These are phyloP conservation scores for Gentiana straminea DNA, from an alignment of 257 asterid genomes.

Conservation along the genomic window DNA sequence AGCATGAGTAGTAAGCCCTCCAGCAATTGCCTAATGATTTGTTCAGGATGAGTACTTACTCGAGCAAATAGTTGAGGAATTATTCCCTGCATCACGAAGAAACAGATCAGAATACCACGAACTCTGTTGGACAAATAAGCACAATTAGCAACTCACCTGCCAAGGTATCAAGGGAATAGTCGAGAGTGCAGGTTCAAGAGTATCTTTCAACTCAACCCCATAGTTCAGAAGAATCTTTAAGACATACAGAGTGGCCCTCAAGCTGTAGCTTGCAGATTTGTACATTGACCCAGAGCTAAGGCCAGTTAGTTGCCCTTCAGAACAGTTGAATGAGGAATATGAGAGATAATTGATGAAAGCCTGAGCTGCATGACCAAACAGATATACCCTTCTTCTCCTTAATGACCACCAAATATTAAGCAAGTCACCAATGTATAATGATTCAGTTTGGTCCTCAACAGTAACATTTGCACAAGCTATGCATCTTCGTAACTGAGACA, in stretches of 20 bases:
- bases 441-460: constrained; percentile 35
- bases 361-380: constrained; percentile 91
- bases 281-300: constrained; percentile 39
- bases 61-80: constrained; percentile 94
- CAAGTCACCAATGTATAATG: constrained; percentile 43
- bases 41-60: constrained; percentile 87
- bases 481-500: constrained; percentile 61
- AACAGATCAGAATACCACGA: constrained; percentile 24
- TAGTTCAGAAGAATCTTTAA: constrained; percentile 80
- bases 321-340: constrained; percentile 51
- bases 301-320: constrained; percentile 54
- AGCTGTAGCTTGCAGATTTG: constrained; percentile 55
- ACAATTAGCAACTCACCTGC: constrained; percentile 57
- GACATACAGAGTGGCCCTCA: constrained; percentile 76
- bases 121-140: constrained; percentile 11
- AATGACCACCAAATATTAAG: constrained; percentile 77
- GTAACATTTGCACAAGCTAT: constrained; percentile 29
- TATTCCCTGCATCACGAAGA: constrained; percentile 58
- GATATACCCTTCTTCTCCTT: constrained; percentile 73
- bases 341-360: constrained; percentile 81
- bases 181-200: constrained; percentile 71
- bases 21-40: constrained; percentile 75
- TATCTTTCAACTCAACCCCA: constrained; percentile 78
- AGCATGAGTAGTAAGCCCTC: constrained; percentile 75
- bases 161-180: constrained; percentile 88